A percentile compares a stretch with the other conserved stretches of the same genome.
Evolutionary conservation across 306 rosid genomes (phyloP).

Genomic region (peach (Prunus persica)): DNA sequence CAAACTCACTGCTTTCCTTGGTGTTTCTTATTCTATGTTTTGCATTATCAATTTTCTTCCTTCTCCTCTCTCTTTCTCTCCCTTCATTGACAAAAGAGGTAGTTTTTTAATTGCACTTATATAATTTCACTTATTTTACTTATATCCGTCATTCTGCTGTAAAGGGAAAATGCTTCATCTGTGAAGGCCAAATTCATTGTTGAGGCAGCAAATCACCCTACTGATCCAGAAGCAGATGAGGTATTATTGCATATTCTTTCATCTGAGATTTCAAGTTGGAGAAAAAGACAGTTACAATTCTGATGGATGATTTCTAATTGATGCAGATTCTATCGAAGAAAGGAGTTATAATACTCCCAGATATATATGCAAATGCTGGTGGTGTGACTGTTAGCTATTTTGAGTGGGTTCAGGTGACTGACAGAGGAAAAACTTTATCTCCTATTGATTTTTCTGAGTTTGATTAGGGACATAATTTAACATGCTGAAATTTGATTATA

Average conservation of each 20-base stretch:
- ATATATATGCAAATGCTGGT: constrained; percentile 53
- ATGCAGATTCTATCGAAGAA: constrained; percentile 56
- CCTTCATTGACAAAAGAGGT: neutral
- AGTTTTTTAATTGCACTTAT: neutral
- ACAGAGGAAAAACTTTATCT: neutral
- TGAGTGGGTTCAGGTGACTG: constrained; percentile 67
- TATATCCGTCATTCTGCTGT: neutral
- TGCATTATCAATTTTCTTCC: neutral
- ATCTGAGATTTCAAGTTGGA: neutral
- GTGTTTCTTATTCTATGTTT: neutral
- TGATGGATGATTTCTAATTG: constrained; percentile 13
- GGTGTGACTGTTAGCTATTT: constrained; percentile 63
- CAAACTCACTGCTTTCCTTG: neutral
- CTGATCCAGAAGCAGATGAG: constrained; percentile 64
- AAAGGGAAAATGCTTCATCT: constrained; percentile 53
- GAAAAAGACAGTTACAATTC: neutral
- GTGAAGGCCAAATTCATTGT: constrained; percentile 55
- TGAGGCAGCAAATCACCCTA: constrained; percentile 64
- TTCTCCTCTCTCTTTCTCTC: neutral
- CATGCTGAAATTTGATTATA: neutral
- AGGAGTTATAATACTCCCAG: constrained; percentile 51
- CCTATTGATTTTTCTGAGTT: neutral
- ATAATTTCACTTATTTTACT: neutral
- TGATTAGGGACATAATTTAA: neutral
- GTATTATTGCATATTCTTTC: constrained; percentile 15